Evolutionary conservation across 225 moss, liverwort and hornwort species (phyloP).

Genomic region (Physcomitrium patens): DNA sequence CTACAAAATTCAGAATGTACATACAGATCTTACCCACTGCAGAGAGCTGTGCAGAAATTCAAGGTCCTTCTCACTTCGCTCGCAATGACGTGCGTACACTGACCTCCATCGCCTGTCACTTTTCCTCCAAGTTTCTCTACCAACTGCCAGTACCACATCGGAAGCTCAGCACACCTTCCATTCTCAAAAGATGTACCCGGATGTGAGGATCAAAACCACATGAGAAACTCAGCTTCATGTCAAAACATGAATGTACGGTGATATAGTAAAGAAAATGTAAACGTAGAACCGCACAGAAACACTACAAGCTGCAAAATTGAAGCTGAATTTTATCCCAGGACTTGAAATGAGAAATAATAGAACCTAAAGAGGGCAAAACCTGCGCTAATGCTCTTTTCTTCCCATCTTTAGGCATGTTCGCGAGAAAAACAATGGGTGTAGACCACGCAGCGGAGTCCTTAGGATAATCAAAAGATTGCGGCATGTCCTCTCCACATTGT

Average conservation of each 20-base stretch:
- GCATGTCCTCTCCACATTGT: conserved; percentile 25
- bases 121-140: conserved; percentile 74
- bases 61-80: conserved; percentile 84
- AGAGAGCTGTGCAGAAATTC: conserved; percentile 89
- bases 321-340: too few relatives aligned
- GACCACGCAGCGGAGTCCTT: conserved; percentile 16
- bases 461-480: background rate
- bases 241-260: background rate
- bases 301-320: too few relatives aligned
- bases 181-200: background rate
- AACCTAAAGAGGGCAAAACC: conserved; percentile 37
- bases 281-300: too few relatives aligned
- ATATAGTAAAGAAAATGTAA: background rate
- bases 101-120: conserved; percentile 68
- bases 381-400: conserved; percentile 67
- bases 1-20: background rate
- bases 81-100: conserved; percentile 85
- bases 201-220: too few relatives aligned
- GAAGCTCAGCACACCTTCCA: conserved; percentile 4
- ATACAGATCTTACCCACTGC: conserved; percentile 62
- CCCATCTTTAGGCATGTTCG: conserved; percentile 70
- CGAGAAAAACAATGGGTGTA: conserved; percentile 56
- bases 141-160: conserved; percentile 39
- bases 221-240: too few relatives aligned
- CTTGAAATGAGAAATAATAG: background rate